Percentiles rank a stretch among this genome's conserved stretches.
phyloP scores from a whole-genome alignment of 2,329 filamentous ascomycete genomes.

The Alternaria longipes region DNA sequence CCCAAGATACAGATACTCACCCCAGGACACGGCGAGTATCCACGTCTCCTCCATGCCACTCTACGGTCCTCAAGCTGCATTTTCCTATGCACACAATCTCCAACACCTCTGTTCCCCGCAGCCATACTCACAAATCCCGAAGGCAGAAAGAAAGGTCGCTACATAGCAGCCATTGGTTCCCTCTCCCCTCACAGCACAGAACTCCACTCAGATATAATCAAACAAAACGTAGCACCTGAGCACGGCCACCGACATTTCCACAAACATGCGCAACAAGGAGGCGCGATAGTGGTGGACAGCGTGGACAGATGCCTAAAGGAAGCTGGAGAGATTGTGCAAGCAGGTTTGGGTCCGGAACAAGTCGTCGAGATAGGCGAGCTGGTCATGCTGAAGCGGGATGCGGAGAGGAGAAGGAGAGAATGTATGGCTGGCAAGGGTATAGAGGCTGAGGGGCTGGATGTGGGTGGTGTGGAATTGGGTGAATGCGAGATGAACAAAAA shows the following conservation, averaged over 20 bases:
- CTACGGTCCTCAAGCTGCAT: slow-evolving; percentile 79
- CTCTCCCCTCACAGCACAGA: slow-evolving; percentile 81
- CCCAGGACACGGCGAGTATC: slow-evolving; percentile 74
- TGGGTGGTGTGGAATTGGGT: slow-evolving; percentile 77
- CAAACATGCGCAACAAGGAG: slow-evolving; percentile 67
- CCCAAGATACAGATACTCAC: slow-evolving; percentile 75
- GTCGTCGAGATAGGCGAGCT: slow-evolving; percentile 90
- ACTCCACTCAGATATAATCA: slow-evolving; percentile 78
- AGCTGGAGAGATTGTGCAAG: slow-evolving; percentile 85
- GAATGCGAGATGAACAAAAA: slow-evolving; percentile 76
- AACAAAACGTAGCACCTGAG: slow-evolving; percentile 66
- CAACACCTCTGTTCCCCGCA: slow-evolving; percentile 77
- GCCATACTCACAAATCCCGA: slow-evolving; percentile 76
- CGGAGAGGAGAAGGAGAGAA: slow-evolving; percentile 49
- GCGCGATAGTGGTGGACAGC: slow-evolving; percentile 71
- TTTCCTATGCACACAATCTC: slow-evolving; percentile 86
- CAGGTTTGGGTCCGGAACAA: slow-evolving; percentile 75
- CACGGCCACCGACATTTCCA: slow-evolving; percentile 69
- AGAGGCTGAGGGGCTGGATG: slow-evolving; percentile 76
- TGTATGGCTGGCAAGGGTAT: slow-evolving; percentile 44
- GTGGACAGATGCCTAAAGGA: slow-evolving; percentile 82
- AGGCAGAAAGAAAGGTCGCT: slow-evolving; percentile 73
- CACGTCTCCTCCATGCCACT: slow-evolving; percentile 73
- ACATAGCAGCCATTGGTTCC: slow-evolving; percentile 77
- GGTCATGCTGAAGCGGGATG: slow-evolving; percentile 68